Conservation (phyloP, 129 eudicot species). For the Helichrysum umbraculigerum region DNA sequence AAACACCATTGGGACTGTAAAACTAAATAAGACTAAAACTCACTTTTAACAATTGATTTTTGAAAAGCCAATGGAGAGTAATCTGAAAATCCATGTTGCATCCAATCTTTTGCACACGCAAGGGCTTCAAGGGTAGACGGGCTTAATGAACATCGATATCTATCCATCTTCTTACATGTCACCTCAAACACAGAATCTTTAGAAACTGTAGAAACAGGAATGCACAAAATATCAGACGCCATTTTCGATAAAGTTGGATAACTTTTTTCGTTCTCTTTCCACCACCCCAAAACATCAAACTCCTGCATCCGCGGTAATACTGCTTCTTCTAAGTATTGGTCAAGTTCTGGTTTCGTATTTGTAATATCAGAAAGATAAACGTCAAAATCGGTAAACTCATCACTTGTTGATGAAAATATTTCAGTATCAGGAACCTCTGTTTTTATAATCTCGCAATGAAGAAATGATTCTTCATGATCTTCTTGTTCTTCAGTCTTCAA, state of each 20-base stretch:
- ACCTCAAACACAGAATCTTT: constrained; percentile 67
- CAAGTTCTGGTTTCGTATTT: constrained; percentile 56
- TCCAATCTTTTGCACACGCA: constrained; percentile 88
- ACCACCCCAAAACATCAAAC: constrained; percentile 86
- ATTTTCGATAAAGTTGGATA: constrained; percentile 76
- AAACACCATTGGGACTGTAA: background rate
- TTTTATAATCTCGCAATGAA: background rate
- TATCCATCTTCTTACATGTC: constrained; percentile 54
- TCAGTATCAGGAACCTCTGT: background rate
- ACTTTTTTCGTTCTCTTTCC: constrained; percentile 55
- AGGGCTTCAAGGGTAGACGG: constrained; percentile 65
- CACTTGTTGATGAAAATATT: background rate
- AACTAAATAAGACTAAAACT: constrained; percentile 28
- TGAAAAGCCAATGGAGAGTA: constrained; percentile 20
- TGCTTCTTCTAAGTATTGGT: constrained; percentile 73
- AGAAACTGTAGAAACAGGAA: constrained; percentile 61
- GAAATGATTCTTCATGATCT: background rate
- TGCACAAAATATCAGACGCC: constrained; percentile 73
- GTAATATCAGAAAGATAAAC: constrained; percentile 50
- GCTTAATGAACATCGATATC: constrained; percentile 48
- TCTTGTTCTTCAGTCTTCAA: constrained; percentile 17
- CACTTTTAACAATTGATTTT: constrained; percentile 35
- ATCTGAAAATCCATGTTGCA: constrained; percentile 46
- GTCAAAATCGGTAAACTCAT: constrained; percentile 54
- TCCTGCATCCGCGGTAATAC: constrained; percentile 57